Evolutionary conservation across 176 grass and related monocot species (phyloP).

Genomic region (Phragmites australis): DNA sequence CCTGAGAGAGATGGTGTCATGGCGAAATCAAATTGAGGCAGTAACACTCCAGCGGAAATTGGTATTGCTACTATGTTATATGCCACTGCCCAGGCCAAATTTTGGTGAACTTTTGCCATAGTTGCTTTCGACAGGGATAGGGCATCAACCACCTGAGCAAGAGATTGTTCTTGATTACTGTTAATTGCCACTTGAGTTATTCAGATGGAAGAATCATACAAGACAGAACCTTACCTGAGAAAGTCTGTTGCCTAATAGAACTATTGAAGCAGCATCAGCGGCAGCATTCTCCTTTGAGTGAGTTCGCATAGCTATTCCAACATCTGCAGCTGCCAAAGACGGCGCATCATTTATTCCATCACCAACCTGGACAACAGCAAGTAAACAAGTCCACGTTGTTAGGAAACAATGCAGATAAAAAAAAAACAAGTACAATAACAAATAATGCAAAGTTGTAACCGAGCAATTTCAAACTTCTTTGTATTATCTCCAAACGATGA

Average conservation of each 20-base stretch:
- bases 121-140: conserved; percentile 84
- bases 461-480: background rate
- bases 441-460: background rate
- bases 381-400: background rate
- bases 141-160: conserved; percentile 66
- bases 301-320: conserved; percentile 86
- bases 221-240: conserved; percentile 55
- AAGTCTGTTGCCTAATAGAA: conserved; percentile 82
- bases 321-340: conserved; percentile 85
- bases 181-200: background rate
- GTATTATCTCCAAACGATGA: background rate
- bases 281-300: conserved; percentile 88
- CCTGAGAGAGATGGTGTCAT: conserved; percentile 97
- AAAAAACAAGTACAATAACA: background rate
- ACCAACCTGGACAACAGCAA: conserved; percentile 63
- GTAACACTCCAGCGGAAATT: conserved; percentile 62
- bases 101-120: conserved; percentile 93
- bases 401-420: background rate
- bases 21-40: conserved; percentile 89
- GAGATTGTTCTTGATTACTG: background rate
- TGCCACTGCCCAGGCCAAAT: conserved; percentile 89
- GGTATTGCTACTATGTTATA: conserved; percentile 88
- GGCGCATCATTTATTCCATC: conserved; percentile 97
- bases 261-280: conserved; percentile 88
- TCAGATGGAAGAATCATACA: background rate